These are phyloP conservation scores for Penicillium griseofulvum DNA, from an alignment of 2,329 filamentous ascomycete genomes.

Conservation along the genomic window DNA sequence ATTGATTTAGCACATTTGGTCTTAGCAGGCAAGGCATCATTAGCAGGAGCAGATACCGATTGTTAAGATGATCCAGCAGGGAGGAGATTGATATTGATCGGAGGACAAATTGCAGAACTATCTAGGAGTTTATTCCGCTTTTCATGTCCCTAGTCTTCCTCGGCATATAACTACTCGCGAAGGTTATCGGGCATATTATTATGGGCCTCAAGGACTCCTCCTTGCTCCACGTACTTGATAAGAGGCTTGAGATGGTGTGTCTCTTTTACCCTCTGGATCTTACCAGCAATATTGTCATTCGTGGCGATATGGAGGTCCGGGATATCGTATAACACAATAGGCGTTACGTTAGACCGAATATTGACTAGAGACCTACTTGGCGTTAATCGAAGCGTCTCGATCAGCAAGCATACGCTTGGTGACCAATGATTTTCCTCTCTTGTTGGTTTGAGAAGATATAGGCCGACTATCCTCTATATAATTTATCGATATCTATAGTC, in stretches of 20 bases:
- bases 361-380: constrained; percentile 18
- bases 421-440: constrained; percentile 19
- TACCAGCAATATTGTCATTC: constrained; percentile 34
- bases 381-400: constrained; percentile 23
- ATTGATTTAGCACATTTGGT: background rate
- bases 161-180: constrained; percentile 32
- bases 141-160: constrained; percentile 28
- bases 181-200: constrained; percentile 32
- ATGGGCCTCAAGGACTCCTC: constrained; percentile 13
- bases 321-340: constrained; percentile 34
- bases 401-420: constrained; percentile 30
- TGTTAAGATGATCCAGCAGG: constrained; percentile 15
- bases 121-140: constrained; percentile 11
- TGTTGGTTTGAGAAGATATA: constrained; percentile 8
- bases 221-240: constrained; percentile 25
- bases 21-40: background rate
- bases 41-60: background rate
- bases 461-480: constrained; percentile 24
- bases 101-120: constrained; percentile 8
- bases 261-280: constrained; percentile 34
- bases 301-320: constrained; percentile 25
- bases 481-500: constrained; percentile 24
- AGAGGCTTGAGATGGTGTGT: constrained; percentile 28
- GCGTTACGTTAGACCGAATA: constrained; percentile 27
- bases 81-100: constrained; percentile 30